Conservation (phyloP, 805 yeast species). For the Metschnikowia continentalis region DNA sequence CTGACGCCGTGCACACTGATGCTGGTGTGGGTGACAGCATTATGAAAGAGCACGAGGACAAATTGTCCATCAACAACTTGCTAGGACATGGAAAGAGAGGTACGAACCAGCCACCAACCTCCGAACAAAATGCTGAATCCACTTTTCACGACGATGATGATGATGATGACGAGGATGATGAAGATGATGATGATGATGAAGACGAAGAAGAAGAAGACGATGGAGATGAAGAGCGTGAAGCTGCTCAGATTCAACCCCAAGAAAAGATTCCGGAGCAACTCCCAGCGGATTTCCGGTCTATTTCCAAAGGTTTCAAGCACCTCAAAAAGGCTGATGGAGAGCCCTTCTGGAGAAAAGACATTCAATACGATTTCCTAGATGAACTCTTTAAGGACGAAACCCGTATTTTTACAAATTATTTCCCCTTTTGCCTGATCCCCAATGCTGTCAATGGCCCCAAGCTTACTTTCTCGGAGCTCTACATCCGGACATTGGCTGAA, state of each 20-base stretch:
- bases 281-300: slow-evolving; percentile 12
- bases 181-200: slow-evolving; percentile 1
- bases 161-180: not conserved
- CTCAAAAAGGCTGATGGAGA: slow-evolving; percentile 89
- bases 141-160: not conserved
- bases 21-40: not conserved
- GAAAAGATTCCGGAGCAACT: slow-evolving; percentile 8
- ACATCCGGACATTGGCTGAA: slow-evolving; percentile 75
- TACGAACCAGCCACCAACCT: not conserved
- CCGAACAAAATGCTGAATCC: not conserved
- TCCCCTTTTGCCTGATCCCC: slow-evolving; percentile 38
- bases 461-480: slow-evolving; percentile 78
- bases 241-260: not conserved
- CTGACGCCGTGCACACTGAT: not conserved
- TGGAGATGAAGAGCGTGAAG: not conserved
- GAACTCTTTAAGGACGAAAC: slow-evolving; percentile 59
- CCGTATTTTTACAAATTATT: slow-evolving; percentile 65
- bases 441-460: slow-evolving; percentile 38
- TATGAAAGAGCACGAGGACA: not conserved
- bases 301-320: slow-evolving; percentile 44
- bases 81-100: not conserved
- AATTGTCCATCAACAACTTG: slow-evolving; percentile 1
- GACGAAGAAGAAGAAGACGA: slow-evolving; percentile 5
- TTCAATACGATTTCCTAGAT: slow-evolving; percentile 75
- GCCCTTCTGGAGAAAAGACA: slow-evolving; percentile 83